These are phyloP conservation scores for Colletotrichum tanaceti DNA, from an alignment of 2,329 filamentous ascomycete genomes.

Conservation along the genomic window DNA sequence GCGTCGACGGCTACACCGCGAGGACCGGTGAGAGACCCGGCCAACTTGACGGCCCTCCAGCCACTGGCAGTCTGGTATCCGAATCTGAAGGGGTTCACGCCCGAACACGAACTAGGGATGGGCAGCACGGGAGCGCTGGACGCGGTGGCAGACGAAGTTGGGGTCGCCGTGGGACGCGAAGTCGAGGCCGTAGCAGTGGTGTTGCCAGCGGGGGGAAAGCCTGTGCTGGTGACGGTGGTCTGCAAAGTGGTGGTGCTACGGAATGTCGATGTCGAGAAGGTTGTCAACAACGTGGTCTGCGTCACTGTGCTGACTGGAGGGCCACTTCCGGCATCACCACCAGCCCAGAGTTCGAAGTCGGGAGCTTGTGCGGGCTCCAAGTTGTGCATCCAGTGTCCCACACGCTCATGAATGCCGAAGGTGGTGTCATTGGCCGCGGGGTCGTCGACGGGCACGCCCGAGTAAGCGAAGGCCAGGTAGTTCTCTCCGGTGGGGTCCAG, in stretches of 20 bases:
- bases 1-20: conserved; percentile 53
- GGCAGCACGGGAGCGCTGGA: conserved; percentile 45
- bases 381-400: conserved; percentile 56
- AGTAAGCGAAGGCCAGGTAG: conserved; percentile 56
- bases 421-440: conserved; percentile 50
- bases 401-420: conserved; percentile 58
- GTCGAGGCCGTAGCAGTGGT: conserved; percentile 13
- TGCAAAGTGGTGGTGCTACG: conserved; percentile 31
- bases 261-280: conserved; percentile 33
- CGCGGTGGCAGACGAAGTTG: conserved; percentile 15
- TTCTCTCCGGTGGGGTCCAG: conserved; percentile 53
- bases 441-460: conserved; percentile 51
- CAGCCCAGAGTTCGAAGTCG: conserved; percentile 49
- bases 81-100: conserved; percentile 47
- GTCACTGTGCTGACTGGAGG: conserved; percentile 26
- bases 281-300: conserved; percentile 25
- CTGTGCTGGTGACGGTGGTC: conserved; percentile 34
- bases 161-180: conserved; percentile 13
- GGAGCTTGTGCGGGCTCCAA: conserved; percentile 49
- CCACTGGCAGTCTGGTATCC: conserved; percentile 50
- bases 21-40: conserved; percentile 50
- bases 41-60: conserved; percentile 55
- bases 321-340: conserved; percentile 25
- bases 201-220: conserved; percentile 17
- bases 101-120: conserved; percentile 49